Evolutionary conservation across 179 eudicot species (phyloP).

Genomic region (Vitellaria paradoxa): DNA sequence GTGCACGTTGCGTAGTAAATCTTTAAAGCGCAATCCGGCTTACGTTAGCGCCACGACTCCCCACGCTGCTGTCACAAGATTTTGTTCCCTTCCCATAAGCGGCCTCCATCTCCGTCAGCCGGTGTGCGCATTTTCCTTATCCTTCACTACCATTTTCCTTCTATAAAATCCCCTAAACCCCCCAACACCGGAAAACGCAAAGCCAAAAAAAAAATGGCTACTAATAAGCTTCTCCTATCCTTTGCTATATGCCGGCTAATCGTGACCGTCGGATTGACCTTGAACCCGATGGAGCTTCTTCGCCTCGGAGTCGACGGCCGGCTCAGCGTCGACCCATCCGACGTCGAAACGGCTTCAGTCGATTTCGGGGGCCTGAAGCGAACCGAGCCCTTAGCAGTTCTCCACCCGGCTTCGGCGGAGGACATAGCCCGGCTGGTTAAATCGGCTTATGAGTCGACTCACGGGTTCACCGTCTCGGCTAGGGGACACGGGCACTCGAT

Average conservation of each 20-base stretch:
- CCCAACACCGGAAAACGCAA: neutral
- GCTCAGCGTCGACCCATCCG: slow-evolving; percentile 35
- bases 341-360: slow-evolving; percentile 40
- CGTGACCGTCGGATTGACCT: slow-evolving; percentile 64
- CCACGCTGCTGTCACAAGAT: slow-evolving; percentile 29
- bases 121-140: slow-evolving; percentile 24
- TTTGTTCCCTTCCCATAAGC: slow-evolving; percentile 19
- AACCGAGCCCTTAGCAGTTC: slow-evolving; percentile 49
- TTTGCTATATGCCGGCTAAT: slow-evolving; percentile 59
- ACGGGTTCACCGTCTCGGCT: slow-evolving; percentile 61
- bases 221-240: slow-evolving; percentile 29
- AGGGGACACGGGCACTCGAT: slow-evolving; percentile 92
- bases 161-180: neutral
- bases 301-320: slow-evolving; percentile 36
- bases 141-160: slow-evolving; percentile 16
- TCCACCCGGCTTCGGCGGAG: slow-evolving; percentile 45
- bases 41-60: slow-evolving; percentile 31
- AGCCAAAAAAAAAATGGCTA: slow-evolving; percentile 31
- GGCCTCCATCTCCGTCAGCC: slow-evolving; percentile 10
- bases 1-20: slow-evolving; percentile 33
- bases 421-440: slow-evolving; percentile 49
- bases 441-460: slow-evolving; percentile 35
- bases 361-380: slow-evolving; percentile 62
- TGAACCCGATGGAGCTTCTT: slow-evolving; percentile 45
- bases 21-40: slow-evolving; percentile 36